phyloP scores from a whole-genome alignment of 345 rosid genomes.

The Noccaea bulbosa region DNA sequence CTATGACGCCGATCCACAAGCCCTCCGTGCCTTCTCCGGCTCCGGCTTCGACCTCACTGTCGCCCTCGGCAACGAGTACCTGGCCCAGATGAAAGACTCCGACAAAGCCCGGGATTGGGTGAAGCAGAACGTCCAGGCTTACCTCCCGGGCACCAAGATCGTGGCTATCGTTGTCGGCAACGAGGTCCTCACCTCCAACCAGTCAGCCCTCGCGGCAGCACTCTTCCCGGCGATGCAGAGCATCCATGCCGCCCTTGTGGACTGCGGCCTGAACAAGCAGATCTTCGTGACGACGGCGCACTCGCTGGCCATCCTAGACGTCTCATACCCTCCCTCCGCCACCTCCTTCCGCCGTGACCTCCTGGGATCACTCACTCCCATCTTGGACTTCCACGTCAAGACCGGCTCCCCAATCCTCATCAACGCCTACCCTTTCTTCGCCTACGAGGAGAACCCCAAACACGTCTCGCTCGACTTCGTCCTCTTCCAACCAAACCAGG shows the following conservation, averaged over 20 bases:
- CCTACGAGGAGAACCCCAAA: constrained; percentile 80
- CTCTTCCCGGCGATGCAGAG: constrained; percentile 86
- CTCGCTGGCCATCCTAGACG: constrained; percentile 71
- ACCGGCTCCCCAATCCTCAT: constrained; percentile 79
- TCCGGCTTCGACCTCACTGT: constrained; percentile 80
- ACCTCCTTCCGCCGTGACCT: constrained; percentile 83
- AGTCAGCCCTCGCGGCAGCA: constrained; percentile 55
- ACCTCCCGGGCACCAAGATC: constrained; percentile 86
- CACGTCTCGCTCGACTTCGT: constrained; percentile 78
- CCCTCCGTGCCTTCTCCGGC: constrained; percentile 81
- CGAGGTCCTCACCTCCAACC: constrained; percentile 79
- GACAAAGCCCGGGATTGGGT: constrained; percentile 68
- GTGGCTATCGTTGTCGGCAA: constrained; percentile 82
- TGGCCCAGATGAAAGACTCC: constrained; percentile 67
- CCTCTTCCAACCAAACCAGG: constrained; percentile 78
- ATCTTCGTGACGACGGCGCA: constrained; percentile 86
- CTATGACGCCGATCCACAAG: constrained; percentile 84
- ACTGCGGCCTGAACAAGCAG: constrained; percentile 67
- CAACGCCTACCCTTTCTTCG: constrained; percentile 96
- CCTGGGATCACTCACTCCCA: constrained; percentile 52
- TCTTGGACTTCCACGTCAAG: constrained; percentile 70
- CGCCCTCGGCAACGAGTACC: constrained; percentile 71
- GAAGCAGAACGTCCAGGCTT: constrained; percentile 72
- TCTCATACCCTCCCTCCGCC: constrained; percentile 88
- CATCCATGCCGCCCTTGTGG: constrained; percentile 72